Evolutionary conservation across 352 stramenopile genomes (phyloP).

Genomic region (Blastocystis sp.): DNA sequence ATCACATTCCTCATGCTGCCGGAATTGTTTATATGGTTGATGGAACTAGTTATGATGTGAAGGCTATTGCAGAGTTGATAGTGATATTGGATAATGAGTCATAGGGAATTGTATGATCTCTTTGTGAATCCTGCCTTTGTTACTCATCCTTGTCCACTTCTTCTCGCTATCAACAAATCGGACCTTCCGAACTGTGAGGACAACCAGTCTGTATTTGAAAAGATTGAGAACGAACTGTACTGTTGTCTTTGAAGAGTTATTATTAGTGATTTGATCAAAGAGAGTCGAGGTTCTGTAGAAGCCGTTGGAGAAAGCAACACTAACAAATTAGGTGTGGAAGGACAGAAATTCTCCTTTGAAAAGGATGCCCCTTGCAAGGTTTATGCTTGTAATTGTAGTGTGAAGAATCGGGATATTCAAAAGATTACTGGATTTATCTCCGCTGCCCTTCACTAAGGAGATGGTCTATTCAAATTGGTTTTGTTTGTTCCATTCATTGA

Average conservation of each 20-base stretch:
- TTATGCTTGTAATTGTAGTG: neutral
- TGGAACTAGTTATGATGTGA: neutral
- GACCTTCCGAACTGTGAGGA: neutral
- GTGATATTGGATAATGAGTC: too few relatives aligned
- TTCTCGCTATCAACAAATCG: conserved; percentile 17
- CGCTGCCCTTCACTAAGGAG: neutral
- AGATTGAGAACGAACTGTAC: neutral
- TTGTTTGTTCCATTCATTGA: neutral
- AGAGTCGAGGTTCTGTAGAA: neutral
- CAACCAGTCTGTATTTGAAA: neutral
- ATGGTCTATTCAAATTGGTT: neutral
- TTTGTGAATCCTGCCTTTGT: conserved; percentile 5
- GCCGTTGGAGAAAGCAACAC: neutral
- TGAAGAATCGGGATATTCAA: neutral
- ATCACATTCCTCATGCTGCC: neutral
- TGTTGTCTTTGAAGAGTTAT: neutral
- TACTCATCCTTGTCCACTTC: neutral
- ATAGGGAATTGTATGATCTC: neutral
- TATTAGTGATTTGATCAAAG: neutral
- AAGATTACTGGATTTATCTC: neutral
- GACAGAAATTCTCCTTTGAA: conserved; percentile 23
- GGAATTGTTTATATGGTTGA: conserved; percentile 6
- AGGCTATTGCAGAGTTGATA: neutral
- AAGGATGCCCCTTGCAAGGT: neutral
- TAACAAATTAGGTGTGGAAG: neutral